Conservation (phyloP, 2,329 filamentous ascomycete genomes). For the Colletotrichum tanaceti region DNA sequence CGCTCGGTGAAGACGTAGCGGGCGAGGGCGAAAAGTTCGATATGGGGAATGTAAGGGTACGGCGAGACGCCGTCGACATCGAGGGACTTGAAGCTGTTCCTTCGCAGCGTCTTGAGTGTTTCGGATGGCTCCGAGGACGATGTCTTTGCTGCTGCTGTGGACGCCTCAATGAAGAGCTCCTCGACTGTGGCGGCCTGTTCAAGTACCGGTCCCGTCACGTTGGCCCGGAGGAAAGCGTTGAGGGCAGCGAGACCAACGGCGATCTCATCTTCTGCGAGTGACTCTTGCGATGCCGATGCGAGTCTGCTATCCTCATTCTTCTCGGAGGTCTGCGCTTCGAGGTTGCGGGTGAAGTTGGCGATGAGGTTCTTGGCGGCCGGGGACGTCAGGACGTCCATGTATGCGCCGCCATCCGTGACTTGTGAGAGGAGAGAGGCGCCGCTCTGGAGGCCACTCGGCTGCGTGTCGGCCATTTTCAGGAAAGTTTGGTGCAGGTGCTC, state of each 20-base stretch:
- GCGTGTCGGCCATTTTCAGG: constrained; percentile 13
- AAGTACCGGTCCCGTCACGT: constrained; percentile 88
- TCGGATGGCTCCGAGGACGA: constrained; percentile 38
- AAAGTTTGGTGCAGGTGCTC: neutral
- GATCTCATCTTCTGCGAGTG: constrained; percentile 45
- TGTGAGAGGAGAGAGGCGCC: constrained; percentile 9
- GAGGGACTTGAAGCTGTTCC: constrained; percentile 62
- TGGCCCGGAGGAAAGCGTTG: constrained; percentile 84
- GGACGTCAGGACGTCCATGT: constrained; percentile 34
- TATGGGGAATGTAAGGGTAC: constrained; percentile 84
- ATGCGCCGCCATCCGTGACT: constrained; percentile 25
- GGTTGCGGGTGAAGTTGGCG: constrained; percentile 10
- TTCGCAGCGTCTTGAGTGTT: constrained; percentile 53
- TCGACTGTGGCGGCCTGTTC: constrained; percentile 49
- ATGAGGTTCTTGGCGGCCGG: constrained; percentile 20
- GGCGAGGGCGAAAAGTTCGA: constrained; percentile 86
- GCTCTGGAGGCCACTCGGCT: neutral
- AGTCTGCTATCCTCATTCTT: neutral
- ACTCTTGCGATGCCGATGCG: neutral
- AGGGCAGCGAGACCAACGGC: constrained; percentile 76
- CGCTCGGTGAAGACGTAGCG: constrained; percentile 57
- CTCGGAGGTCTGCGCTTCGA: constrained; percentile 17
- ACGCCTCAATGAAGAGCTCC: constrained; percentile 54
- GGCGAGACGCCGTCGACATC: constrained; percentile 86
- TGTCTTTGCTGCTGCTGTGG: neutral